These are phyloP conservation scores for Cercospora sesami DNA, from an alignment of 2,329 filamentous ascomycete species.

Conservation along the genomic window DNA sequence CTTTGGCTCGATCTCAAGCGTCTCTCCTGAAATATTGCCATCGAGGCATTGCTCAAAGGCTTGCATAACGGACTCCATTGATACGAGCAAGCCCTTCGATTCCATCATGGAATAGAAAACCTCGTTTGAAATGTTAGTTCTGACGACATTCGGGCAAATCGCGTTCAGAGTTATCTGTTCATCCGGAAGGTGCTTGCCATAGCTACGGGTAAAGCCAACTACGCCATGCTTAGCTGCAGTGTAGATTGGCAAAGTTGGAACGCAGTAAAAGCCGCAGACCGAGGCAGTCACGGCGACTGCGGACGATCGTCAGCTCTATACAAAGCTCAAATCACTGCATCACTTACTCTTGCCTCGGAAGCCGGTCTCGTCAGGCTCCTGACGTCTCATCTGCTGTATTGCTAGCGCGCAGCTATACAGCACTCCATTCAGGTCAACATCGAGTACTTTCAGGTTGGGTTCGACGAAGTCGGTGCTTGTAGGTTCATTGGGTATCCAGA, in stretches of 20 bases:
- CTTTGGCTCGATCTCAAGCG: constrained; percentile 46
- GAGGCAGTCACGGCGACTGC: constrained; percentile 40
- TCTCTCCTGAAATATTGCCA: constrained; percentile 42
- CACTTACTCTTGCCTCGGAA: constrained; percentile 44
- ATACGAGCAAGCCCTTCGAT: constrained; percentile 39
- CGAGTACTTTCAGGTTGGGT: constrained; percentile 43
- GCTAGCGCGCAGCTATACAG: constrained; percentile 46
- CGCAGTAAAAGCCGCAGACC: constrained; percentile 47
- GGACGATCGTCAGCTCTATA: not conserved
- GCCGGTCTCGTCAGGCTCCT: constrained; percentile 38
- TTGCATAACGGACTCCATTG: constrained; percentile 45
- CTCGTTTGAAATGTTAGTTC: constrained; percentile 42
- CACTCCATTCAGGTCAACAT: constrained; percentile 47
- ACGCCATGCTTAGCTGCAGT: constrained; percentile 47
- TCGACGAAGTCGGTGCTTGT: constrained; percentile 37
- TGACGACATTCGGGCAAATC: constrained; percentile 45
- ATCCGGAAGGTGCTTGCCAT: constrained; percentile 44
- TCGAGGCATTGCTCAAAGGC: constrained; percentile 44
- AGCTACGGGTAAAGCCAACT: constrained; percentile 44
- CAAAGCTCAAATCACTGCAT: not conserved
- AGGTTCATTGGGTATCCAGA: constrained; percentile 38
- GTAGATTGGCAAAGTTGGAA: constrained; percentile 46
- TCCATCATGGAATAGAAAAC: constrained; percentile 45
- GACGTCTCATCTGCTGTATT: constrained; percentile 48
- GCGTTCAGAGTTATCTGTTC: constrained; percentile 48